Conservation (phyloP, 2,329 filamentous ascomycete species). For the Ophiosphaerella korrae region DNA sequence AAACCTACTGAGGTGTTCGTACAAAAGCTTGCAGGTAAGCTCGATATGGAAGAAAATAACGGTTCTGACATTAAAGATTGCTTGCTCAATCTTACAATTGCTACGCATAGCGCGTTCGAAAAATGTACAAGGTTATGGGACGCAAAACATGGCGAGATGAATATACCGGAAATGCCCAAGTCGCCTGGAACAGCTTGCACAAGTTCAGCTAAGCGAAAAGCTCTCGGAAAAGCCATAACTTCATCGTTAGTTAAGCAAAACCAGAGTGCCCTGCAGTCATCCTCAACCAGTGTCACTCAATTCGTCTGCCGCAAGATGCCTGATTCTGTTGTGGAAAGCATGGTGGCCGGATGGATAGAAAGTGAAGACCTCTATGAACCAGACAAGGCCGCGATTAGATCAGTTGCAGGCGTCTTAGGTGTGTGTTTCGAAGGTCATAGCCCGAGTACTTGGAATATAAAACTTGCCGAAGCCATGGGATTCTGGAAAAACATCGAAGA, state of each 20-base stretch:
- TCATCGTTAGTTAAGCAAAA: not conserved
- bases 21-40: slow-evolving; percentile 20
- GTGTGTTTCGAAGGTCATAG: slow-evolving; percentile 14
- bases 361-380: slow-evolving; percentile 11
- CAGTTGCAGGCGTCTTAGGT: slow-evolving; percentile 25
- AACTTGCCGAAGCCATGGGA: slow-evolving; percentile 19
- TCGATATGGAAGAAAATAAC: slow-evolving; percentile 15
- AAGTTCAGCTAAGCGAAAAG: too few relatives aligned
- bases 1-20: slow-evolving; percentile 22
- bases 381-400: slow-evolving; percentile 21
- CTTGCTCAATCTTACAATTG: slow-evolving; percentile 12
- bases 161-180: slow-evolving; percentile 14
- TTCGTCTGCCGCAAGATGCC: slow-evolving; percentile 12
- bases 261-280: not conserved
- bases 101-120: slow-evolving; percentile 18
- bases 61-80: slow-evolving; percentile 19
- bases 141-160: slow-evolving; percentile 17
- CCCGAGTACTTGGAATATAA: slow-evolving; percentile 10
- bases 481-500: slow-evolving; percentile 28
- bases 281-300: not conserved
- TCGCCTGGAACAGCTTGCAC: not conserved
- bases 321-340: slow-evolving; percentile 26
- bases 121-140: slow-evolving; percentile 32
- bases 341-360: slow-evolving; percentile 32
- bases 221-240: too few relatives aligned